These are phyloP conservation scores for Boletus reticuloceps DNA, from an alignment of 768 basidiomycete species.

Conservation along the genomic window DNA sequence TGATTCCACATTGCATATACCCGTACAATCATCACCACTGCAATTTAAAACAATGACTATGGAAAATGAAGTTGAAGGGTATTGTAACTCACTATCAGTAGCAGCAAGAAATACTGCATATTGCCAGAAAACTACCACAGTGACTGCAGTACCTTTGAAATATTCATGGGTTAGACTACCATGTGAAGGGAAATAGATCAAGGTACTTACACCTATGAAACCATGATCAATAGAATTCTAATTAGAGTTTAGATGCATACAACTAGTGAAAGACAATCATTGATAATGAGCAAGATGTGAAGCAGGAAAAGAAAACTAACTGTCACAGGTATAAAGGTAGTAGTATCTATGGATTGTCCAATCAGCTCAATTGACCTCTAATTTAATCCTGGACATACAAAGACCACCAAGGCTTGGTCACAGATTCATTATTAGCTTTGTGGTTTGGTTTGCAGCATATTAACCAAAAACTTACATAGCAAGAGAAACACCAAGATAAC, in stretches of 20 bases:
- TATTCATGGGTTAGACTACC: not conserved
- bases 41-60: not conserved
- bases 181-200: not conserved
- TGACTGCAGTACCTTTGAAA: not conserved
- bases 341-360: not conserved
- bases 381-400: not conserved
- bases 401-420: not conserved
- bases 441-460: not conserved
- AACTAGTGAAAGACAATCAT: not conserved
- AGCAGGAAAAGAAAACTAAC: not conserved
- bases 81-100: not conserved
- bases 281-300: too few species aligned
- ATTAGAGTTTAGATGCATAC: not conserved
- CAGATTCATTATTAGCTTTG: not conserved
- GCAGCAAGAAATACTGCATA: not conserved
- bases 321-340: not conserved
- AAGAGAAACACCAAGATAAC: not conserved
- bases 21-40: not conserved
- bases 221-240: not conserved
- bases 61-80: not conserved
- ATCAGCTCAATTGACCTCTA: not conserved
- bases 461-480: not conserved
- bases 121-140: not conserved
- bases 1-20: not conserved
- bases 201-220: slow-evolving; percentile 5